Evolutionary conservation across 2,329 filamentous ascomycete genomes (phyloP).

Genomic region (Biscogniauxia sp.): DNA sequence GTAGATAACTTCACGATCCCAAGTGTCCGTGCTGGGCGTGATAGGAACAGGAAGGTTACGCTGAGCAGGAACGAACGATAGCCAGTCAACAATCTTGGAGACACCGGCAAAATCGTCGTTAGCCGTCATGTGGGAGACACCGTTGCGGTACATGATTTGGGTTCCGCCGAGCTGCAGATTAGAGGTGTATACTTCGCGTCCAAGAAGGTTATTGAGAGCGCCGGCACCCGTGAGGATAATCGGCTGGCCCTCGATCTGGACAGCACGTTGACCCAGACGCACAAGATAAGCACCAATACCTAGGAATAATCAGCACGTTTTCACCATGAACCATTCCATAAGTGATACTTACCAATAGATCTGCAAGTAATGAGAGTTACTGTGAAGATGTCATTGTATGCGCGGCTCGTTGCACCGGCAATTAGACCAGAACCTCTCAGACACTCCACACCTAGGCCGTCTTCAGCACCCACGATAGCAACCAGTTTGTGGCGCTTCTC

Average conservation of each 20-base stretch:
- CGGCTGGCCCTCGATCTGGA: conserved; percentile 97
- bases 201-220: conserved; percentile 96
- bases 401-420: conserved; percentile 92
- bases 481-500: conserved; percentile 93
- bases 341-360: conserved; percentile 71
- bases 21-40: conserved; percentile 76
- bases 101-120: conserved; percentile 97
- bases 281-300: conserved; percentile 98
- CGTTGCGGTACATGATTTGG: conserved; percentile 99
- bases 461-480: conserved; percentile 88
- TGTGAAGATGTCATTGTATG: conserved; percentile 99
- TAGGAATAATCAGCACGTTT: conserved; percentile 37
- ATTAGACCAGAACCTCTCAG: conserved; percentile 96
- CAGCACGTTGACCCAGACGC: conserved; percentile 94
- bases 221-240: conserved; percentile 98
- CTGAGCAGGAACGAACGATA: conserved; percentile 96
- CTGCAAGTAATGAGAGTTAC: conserved; percentile 96
- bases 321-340: conserved; percentile 5
- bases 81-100: conserved; percentile 96
- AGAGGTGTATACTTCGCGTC: conserved; percentile 97
- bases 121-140: conserved; percentile 98
- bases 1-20: conserved; percentile 91
- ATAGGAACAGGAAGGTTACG: conserved; percentile 92
- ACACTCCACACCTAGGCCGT: conserved; percentile 96
- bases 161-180: conserved; percentile 99